Evolutionary conservation across 768 basidiomycete species (phyloP).

Genomic region (Asterophora lycoperdoides): DNA sequence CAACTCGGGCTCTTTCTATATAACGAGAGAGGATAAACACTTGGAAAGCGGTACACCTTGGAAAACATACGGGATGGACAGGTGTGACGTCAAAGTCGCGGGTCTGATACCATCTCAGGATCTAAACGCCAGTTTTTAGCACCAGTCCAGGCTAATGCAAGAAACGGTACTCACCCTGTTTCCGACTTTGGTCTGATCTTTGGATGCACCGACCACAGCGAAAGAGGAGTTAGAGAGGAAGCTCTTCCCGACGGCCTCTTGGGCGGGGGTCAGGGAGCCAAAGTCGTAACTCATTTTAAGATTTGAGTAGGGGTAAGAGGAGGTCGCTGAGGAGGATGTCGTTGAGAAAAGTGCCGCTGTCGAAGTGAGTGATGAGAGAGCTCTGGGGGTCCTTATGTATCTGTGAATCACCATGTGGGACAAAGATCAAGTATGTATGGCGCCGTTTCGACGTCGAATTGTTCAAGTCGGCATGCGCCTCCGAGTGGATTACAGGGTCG

Average conservation of each 20-base stretch:
- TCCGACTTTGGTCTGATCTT: slow-evolving; percentile 73
- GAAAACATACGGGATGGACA: slow-evolving; percentile 60
- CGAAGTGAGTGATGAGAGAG: not conserved
- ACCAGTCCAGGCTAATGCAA: not conserved
- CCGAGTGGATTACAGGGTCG: not conserved
- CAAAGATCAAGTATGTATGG: not conserved
- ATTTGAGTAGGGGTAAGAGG: slow-evolving; percentile 7
- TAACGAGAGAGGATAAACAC: not conserved
- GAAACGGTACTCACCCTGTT: slow-evolving; percentile 49
- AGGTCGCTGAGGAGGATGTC: not conserved
- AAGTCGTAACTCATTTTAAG: slow-evolving; percentile 17
- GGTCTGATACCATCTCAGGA: slow-evolving; percentile 72
- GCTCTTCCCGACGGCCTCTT: slow-evolving; percentile 39
- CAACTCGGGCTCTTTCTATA: slow-evolving; percentile 64
- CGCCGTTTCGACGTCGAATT: slow-evolving; percentile 8
- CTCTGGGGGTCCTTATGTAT: slow-evolving; percentile 6
- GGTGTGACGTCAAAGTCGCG: slow-evolving; percentile 61
- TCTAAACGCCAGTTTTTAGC: slow-evolving; percentile 32
- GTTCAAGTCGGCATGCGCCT: slow-evolving; percentile 4
- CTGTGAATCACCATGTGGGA: slow-evolving; percentile 5
- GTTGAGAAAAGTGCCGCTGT: no score
- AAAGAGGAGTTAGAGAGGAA: slow-evolving; percentile 64
- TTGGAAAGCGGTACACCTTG: not conserved
- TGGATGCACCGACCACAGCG: slow-evolving; percentile 83
- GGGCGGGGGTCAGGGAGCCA: slow-evolving; percentile 13